A percentile compares a stretch with the other conserved stretches of the same genome.
These are phyloP conservation scores for Pittosporum tobira DNA, from an alignment of 129 eudicot genomes.

Conservation along the genomic window DNA sequence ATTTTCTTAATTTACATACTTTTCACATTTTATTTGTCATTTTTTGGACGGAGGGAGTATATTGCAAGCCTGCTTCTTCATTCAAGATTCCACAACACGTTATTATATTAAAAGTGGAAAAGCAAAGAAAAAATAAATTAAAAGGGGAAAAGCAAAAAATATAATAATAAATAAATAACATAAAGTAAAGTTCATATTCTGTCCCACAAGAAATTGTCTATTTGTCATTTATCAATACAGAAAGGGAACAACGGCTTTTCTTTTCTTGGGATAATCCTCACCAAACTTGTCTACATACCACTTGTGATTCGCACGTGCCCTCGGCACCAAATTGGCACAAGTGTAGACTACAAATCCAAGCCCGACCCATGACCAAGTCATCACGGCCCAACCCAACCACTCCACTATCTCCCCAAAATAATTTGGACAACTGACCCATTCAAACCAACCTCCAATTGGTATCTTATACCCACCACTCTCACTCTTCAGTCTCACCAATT, in stretches of 20 bases:
- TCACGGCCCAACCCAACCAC: constrained; percentile 83
- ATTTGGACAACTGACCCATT: constrained; percentile 70
- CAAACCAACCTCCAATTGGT: constrained; percentile 76
- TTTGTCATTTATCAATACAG: constrained; percentile 31
- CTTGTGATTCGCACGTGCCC: constrained; percentile 61
- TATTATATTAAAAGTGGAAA: too few species aligned
- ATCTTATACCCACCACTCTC: constrained; percentile 65
- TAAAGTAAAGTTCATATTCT: too few species aligned
- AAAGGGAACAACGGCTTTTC: constrained; percentile 82
- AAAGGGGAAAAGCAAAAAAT: too few species aligned
- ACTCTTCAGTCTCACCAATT: constrained; percentile 51
- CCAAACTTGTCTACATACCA: constrained; percentile 88
- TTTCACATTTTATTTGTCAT: too few species aligned
- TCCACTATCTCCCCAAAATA: constrained; percentile 82
- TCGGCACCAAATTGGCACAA: constrained; percentile 73
- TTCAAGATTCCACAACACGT: too few species aligned
- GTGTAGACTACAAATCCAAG: constrained; percentile 67
- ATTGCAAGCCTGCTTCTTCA: too few species aligned
- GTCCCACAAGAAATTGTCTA: neutral
- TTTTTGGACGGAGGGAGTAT: too few species aligned
- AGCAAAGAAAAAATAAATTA: too few species aligned
- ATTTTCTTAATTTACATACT: too few species aligned
- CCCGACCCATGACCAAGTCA: constrained; percentile 84
- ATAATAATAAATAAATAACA: too few species aligned
- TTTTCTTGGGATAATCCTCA: constrained; percentile 67